Base-by-base conservation (phyloP, 805 yeast genomes). In the Saccharomyces mikatae region DNA sequence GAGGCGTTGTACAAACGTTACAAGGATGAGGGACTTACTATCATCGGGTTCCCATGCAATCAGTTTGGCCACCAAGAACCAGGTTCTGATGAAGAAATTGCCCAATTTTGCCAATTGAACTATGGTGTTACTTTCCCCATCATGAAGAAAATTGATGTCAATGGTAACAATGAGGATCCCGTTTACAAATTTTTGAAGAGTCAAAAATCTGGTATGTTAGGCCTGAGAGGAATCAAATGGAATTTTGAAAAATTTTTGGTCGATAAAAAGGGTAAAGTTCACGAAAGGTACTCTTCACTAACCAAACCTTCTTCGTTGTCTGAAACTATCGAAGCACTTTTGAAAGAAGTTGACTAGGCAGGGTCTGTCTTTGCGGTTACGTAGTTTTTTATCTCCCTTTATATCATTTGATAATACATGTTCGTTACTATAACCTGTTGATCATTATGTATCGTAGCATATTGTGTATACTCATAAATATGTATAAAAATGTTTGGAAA, bases 71-170 rank as follows among this genome's bases (percentile, higher is more conserved):
- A 80, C 61, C 87, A 94, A 76, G 88, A 92, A 71, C 85, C 95
- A 60, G 84, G 83, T 4, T 64, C 79, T 3, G 82, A 80, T 51
- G 80, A 82, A 54, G 90, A 87, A 63, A 88, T 89, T 61, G 82
- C 81, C 17, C 70, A 76, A 49, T 87, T 87, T 74, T 89, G 97
- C 71, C 71, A 79, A 46, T 49, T 82, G 64, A 90, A 89, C 76
- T 94, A 83, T 69, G 96, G 97, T 54, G 97, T 92, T 50, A 76
- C 86, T 26, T 92, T 92, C 84, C 97, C 97, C 21, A 79, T 92
- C 41, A 74, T 92, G 80, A 78, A 80, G 69, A 94, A 91, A 77
- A 71, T 89, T 56, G 89, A 90, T 46, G 98, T 94, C 61, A 92
- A 92, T 70, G 99, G 99, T 48, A 71, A 78, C 58, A 73, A 82